These are phyloP conservation scores for Pseudopyrenochaeta lycopersici DNA, from an alignment of 2,329 filamentous ascomycete species.

Conservation along the genomic window DNA sequence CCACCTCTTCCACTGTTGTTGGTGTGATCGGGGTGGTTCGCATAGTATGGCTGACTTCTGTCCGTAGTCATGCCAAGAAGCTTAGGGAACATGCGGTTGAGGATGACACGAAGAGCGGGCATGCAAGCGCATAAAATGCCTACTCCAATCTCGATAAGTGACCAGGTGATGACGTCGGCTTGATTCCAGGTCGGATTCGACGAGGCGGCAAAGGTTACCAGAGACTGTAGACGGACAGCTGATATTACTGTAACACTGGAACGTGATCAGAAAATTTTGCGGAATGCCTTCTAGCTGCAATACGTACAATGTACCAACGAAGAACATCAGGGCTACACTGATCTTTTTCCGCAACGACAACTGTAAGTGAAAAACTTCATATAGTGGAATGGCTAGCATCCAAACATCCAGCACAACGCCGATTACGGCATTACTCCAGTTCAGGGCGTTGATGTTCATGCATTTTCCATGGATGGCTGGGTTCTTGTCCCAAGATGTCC, in stretches of 20 bases:
- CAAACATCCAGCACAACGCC: conserved; percentile 44
- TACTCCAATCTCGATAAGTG: conserved; percentile 54
- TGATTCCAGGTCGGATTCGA: conserved; percentile 54
- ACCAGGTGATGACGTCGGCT: conserved; percentile 53
- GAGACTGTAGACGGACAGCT: conserved; percentile 54
- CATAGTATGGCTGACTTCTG: conserved; percentile 18
- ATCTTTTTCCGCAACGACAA: conserved; percentile 48
- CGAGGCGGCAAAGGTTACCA: no score
- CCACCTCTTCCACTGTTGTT: conserved; percentile 33
- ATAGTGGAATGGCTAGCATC: conserved; percentile 47
- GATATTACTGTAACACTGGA: conserved; percentile 57
- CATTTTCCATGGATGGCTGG: conserved; percentile 39
- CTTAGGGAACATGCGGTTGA: conserved; percentile 49
- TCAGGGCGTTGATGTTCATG: conserved; percentile 46
- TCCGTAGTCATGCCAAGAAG: conserved; percentile 45
- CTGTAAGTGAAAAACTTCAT: conserved; percentile 41
- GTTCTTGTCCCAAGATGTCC: no score
- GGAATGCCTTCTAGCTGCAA: no score
- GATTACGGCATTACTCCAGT: conserved; percentile 43
- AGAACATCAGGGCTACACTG: conserved; percentile 41
- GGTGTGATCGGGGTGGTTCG: conserved; percentile 16
- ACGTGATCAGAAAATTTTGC: no score
- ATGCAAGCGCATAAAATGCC: conserved; percentile 58
- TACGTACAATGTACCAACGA: no score
- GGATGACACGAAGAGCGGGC: no score